phyloP scores from a whole-genome alignment of 306 rosid species.

The Vigna reflexopilosa region DNA sequence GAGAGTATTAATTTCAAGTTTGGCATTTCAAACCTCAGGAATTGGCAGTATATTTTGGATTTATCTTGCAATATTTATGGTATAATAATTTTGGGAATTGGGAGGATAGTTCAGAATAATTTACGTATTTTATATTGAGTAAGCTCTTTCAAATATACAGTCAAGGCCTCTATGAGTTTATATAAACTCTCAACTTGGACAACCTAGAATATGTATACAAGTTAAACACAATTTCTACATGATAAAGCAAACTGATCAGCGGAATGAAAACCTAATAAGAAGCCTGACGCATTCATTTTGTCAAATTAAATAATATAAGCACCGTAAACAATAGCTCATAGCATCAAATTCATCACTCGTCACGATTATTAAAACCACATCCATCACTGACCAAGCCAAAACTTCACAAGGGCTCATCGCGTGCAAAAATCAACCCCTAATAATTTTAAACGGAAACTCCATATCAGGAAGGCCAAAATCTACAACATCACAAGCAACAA shows the following conservation, averaged over 20 bases:
- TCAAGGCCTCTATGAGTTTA: not conserved
- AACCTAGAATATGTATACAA: not conserved
- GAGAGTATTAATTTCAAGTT: not conserved
- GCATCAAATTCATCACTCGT: not conserved
- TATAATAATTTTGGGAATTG: not conserved
- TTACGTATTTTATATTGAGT: not conserved
- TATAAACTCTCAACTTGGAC: not conserved
- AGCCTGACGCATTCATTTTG: not conserved
- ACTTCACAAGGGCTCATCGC: not conserved
- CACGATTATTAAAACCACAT: slow-evolving; percentile 3
- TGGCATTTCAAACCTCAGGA: not conserved
- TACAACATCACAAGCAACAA: slow-evolving; percentile 19
- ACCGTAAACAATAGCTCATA: not conserved
- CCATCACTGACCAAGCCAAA: not conserved
- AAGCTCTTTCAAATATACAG: not conserved
- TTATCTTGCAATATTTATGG: not conserved
- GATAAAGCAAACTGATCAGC: not conserved
- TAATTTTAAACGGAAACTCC: not conserved
- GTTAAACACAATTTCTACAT: slow-evolving; percentile 1
- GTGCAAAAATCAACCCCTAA: slow-evolving; percentile 6
- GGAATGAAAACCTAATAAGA: slow-evolving; percentile 7
- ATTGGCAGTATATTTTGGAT: not conserved
- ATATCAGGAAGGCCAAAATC: not conserved
- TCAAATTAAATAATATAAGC: not conserved
- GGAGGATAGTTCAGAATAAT: not conserved